Conservation (phyloP, 768 basidiomycete species). For the Scleroderma citrinum region DNA sequence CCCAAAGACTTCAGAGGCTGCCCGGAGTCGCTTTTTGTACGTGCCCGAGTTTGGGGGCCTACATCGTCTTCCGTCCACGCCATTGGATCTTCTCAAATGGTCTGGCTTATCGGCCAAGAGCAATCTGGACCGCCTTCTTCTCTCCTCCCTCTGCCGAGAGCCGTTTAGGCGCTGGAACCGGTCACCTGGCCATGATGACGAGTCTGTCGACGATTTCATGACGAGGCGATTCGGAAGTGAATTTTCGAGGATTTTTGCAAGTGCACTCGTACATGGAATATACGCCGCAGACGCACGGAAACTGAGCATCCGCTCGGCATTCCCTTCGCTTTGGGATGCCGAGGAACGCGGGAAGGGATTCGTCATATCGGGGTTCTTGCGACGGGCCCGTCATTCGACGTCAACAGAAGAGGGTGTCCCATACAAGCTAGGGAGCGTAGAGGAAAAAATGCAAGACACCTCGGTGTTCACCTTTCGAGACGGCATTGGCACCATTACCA, state of each 20-base stretch:
- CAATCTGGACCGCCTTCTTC: constrained; percentile 38
- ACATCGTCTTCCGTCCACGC: constrained; percentile 40
- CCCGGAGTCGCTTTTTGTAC: constrained; percentile 70
- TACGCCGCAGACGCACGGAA: constrained; percentile 81
- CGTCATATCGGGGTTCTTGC: constrained; percentile 54
- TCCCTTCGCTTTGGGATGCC: constrained; percentile 66
- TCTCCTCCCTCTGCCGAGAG: constrained; percentile 55
- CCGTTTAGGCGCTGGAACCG: constrained; percentile 46
- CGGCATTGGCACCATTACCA: constrained; percentile 65
- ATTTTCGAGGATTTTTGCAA: constrained; percentile 72
- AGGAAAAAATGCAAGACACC: constrained; percentile 44
- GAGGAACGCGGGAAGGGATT: constrained; percentile 67
- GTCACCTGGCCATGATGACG: constrained; percentile 46
- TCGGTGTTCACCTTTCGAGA: constrained; percentile 80
- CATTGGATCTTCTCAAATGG: constrained; percentile 32
- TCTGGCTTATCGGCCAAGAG: constrained; percentile 21
- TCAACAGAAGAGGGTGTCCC: constrained; percentile 13
- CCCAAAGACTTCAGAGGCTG: constrained; percentile 61
- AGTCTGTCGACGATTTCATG: constrained; percentile 76
- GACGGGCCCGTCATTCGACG: constrained; percentile 11
- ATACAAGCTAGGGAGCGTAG: constrained; percentile 47
- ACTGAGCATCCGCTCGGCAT: constrained; percentile 72
- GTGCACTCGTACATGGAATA: constrained; percentile 84
- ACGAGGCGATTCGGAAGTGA: constrained; percentile 63
- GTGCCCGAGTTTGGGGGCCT: constrained; percentile 50